Evolutionary conservation across 2,329 filamentous ascomycete species (phyloP), one percentile per base, ranked within the genome.

Genomic region (Diaporthe citrichinensis): DNA sequence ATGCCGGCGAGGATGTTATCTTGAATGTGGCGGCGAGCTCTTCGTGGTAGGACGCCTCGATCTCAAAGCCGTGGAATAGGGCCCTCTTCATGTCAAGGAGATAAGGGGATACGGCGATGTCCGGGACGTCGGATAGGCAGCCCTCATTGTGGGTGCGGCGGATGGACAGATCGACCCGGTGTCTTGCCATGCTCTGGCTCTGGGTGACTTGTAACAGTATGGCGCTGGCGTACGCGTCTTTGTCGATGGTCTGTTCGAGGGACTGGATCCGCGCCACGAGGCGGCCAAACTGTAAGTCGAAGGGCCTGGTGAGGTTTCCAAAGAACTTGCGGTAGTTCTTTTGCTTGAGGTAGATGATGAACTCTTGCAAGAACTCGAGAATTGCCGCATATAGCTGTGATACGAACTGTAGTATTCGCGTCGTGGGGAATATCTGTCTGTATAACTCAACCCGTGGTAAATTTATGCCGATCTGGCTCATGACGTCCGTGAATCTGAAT

Each of bases 361-460:
- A 79, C 62, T 78, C 76, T 10, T 78, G 75, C 10, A 81, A 76
- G 28, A 81, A 81, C 46, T 81, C 78, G 59, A 79, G 72, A 1
- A 81, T 78, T 1, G 79, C 79, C 1, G 79, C 79, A 59, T 81
- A 81, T 9, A 81, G 71, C 65, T 78, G 77, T 41, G 78, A 76
- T 9, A 78, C 77, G n/a, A 81, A 79, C 59, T 81, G 78, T 14
- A 81, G 71, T 77, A 81, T 81, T n/a, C 80, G 71, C 1, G 76
- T 74, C 3, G 79, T 81, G 2, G 80, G 79, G 53, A 77, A 80
- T 12, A 81, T 57, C 14, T 76, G 76, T n/a, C 76, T 74, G 39
- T 78, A 78, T 31, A 78, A 69, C 41, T 80, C 77, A 46, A 81
- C 77, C 2, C 79, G 78, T 3, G 79, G 78, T 14, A 81, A 74